Conservation (phyloP, 495 filamentous ascomycete species). For the Neurospora sublineolata region DNA sequence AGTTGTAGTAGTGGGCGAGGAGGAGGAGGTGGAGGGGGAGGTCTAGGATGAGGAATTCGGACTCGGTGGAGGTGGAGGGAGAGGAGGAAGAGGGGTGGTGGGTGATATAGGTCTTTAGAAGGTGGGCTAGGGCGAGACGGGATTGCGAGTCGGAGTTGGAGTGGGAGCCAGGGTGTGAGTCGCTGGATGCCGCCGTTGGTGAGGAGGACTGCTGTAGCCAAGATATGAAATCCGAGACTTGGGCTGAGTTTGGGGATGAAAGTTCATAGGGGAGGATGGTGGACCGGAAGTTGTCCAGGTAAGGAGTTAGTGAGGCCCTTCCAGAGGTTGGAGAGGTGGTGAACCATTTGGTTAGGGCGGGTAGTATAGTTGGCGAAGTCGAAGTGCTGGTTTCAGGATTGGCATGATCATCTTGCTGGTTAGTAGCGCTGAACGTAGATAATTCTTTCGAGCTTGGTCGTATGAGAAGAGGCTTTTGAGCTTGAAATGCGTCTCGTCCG, state of each 20-base stretch:
- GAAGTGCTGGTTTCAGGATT: background rate
- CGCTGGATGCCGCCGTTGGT: background rate
- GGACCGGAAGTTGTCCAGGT: background rate
- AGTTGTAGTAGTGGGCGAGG: background rate
- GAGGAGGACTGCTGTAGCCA: background rate
- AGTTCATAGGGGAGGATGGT: conserved; percentile 1
- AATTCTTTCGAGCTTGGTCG: background rate
- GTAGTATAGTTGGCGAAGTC: background rate
- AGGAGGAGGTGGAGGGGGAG: conserved; percentile 27
- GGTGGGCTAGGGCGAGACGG: background rate
- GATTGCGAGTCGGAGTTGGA: background rate
- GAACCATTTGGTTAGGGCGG: conserved; percentile 6
- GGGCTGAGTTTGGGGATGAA: background rate
- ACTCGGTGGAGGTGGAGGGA: background rate
- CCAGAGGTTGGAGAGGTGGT: background rate
- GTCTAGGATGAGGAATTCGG: conserved; percentile 23
- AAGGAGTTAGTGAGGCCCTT: background rate
- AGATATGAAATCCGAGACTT: background rate
- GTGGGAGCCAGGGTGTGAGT: background rate
- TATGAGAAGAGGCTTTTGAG: background rate
- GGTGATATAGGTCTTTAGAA: background rate
- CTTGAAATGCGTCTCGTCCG: background rate
- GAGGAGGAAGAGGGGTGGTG: background rate
- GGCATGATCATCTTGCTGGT: background rate
- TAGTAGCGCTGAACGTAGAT: background rate